These are phyloP conservation scores for Neonectria magnoliae DNA, from an alignment of 2,329 filamentous ascomycete genomes.

Conservation along the genomic window DNA sequence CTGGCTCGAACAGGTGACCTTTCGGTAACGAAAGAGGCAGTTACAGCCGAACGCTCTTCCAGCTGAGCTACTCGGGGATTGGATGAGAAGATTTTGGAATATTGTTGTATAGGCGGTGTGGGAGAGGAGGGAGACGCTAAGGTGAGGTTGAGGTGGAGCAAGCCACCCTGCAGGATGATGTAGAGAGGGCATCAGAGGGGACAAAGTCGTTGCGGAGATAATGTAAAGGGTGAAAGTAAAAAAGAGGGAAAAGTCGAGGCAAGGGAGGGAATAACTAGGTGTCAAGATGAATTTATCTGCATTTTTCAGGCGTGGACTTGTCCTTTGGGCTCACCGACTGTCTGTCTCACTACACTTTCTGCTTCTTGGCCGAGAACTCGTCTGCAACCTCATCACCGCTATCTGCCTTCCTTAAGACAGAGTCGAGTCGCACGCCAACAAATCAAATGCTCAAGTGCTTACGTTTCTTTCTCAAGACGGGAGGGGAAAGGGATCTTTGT, in stretches of 20 bases:
- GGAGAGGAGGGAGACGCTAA: not conserved
- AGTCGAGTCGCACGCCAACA: too few species aligned
- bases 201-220: not conserved
- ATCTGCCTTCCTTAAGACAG: too few species aligned
- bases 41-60: constrained; percentile 36
- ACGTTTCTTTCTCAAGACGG: too few species aligned
- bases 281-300: not conserved
- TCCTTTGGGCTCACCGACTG: not conserved
- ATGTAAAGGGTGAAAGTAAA: not conserved
- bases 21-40: constrained; percentile 26
- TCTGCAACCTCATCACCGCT: too few species aligned
- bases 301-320: not conserved
- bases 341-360: not conserved
- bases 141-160: not conserved
- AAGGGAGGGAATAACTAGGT: not conserved
- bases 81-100: not conserved
- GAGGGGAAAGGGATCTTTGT: too few species aligned
- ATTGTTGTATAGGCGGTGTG: not conserved
- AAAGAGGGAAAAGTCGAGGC: not conserved
- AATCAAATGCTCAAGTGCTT: too few species aligned
- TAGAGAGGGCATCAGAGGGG: not conserved
- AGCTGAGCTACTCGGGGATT: constrained; percentile 36
- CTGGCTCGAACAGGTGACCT: constrained; percentile 39
- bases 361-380: too few species aligned
- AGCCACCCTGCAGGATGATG: not conserved